phyloP scores from a whole-genome alignment of 2,329 filamentous ascomycete species.

The Clonostachys solani region DNA sequence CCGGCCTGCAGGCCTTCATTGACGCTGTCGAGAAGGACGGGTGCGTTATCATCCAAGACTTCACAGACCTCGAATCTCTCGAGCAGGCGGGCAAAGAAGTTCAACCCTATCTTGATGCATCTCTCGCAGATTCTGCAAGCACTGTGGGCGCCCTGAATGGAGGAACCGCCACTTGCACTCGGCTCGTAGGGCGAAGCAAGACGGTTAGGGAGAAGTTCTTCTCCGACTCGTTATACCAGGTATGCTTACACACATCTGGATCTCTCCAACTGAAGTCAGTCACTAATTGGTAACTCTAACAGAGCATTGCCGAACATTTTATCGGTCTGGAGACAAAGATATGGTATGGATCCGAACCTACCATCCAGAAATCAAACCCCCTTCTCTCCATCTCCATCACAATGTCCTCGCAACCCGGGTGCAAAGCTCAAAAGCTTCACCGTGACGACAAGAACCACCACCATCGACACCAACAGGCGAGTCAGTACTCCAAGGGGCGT shows the following conservation, averaged over 20 bases:
- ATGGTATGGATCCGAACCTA: constrained; percentile 21
- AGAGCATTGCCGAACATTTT: constrained; percentile 20
- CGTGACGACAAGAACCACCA: constrained; percentile 33
- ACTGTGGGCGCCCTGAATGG: constrained; percentile 17
- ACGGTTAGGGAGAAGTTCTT: constrained; percentile 29
- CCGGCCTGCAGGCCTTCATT: constrained; percentile 6
- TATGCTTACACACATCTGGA: constrained; percentile 4
- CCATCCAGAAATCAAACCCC: constrained; percentile 22
- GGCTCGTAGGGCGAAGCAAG: constrained; percentile 22
- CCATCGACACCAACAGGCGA: constrained; percentile 16
- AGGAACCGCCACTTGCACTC: constrained; percentile 26
- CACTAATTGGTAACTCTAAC: not conserved
- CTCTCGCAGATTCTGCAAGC: constrained; percentile 8
- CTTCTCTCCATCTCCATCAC: constrained; percentile 28
- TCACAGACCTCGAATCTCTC: constrained; percentile 5
- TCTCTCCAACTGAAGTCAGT: not conserved
- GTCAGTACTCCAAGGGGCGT: constrained; percentile 16
- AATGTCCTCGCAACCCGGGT: constrained; percentile 24
- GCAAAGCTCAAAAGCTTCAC: constrained; percentile 23
- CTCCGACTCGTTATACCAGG: constrained; percentile 20
- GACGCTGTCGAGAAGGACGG: constrained; percentile 7
- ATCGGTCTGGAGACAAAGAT: constrained; percentile 23
- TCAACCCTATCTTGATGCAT: constrained; percentile 8
- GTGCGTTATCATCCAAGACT: constrained; percentile 8
- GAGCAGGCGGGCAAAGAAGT: constrained; percentile 5